Conservation (phyloP, 1,284 basidiomycete species). For the Sanghuangporus weigelae region DNA sequence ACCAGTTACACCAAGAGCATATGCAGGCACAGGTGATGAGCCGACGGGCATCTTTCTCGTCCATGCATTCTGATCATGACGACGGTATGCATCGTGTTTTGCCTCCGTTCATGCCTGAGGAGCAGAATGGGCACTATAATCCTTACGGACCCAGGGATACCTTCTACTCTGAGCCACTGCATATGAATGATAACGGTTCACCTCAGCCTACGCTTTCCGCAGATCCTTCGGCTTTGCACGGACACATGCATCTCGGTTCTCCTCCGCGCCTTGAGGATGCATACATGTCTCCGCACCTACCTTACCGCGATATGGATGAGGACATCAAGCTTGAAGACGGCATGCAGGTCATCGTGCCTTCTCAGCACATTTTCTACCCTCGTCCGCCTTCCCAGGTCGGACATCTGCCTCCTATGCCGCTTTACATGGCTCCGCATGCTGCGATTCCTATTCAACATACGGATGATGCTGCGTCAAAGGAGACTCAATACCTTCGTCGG, state of each 20-base stretch:
- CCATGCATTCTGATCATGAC: slow-evolving; percentile 59
- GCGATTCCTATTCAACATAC: slow-evolving; percentile 75
- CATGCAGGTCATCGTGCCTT: slow-evolving; percentile 53
- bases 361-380: slow-evolving; percentile 38
- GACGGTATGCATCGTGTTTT: slow-evolving; percentile 30
- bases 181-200: slow-evolving; percentile 38
- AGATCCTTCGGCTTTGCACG: slow-evolving; percentile 29
- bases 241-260: slow-evolving; percentile 16
- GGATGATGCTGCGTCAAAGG: slow-evolving; percentile 80
- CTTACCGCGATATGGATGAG: slow-evolving; percentile 44
- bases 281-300: slow-evolving; percentile 40
- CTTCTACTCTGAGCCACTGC: slow-evolving; percentile 37
- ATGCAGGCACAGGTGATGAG: slow-evolving; percentile 37
- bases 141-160: slow-evolving; percentile 33
- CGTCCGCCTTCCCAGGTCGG: slow-evolving; percentile 26
- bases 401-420: slow-evolving; percentile 25
- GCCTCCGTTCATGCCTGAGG: slow-evolving; percentile 30
- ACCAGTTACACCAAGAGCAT: slow-evolving; percentile 25
- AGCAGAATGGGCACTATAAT: slow-evolving; percentile 29
- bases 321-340: slow-evolving; percentile 60
- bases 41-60: slow-evolving; percentile 67
- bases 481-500: slow-evolving; percentile 79
- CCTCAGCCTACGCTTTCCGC: slow-evolving; percentile 29
- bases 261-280: slow-evolving; percentile 22
- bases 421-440: slow-evolving; percentile 48